Conservation (phyloP, 1,139 yeast species). For the Suhomyces chickasaworum region DNA sequence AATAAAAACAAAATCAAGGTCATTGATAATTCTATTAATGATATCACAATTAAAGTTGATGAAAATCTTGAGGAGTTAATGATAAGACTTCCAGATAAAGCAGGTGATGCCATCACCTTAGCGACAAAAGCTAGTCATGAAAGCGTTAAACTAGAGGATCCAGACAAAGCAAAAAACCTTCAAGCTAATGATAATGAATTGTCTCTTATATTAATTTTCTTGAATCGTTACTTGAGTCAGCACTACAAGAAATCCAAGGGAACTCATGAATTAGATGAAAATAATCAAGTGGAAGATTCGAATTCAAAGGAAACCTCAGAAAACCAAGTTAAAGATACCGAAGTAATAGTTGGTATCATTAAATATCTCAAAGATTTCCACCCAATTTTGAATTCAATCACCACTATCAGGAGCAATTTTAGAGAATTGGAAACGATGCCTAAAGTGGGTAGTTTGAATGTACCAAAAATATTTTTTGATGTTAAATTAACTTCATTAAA, state of each 20-base stretch:
- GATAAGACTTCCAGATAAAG: conserved; percentile 28
- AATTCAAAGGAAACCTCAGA: neutral
- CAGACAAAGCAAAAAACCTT: conserved; percentile 1
- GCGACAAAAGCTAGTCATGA: conserved; percentile 2
- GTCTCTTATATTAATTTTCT: conserved; percentile 27
- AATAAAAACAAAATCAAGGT: conserved; percentile 31
- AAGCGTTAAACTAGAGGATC: conserved; percentile 3
- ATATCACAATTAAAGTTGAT: conserved; percentile 34
- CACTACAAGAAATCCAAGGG: conserved; percentile 4
- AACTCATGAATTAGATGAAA: neutral
- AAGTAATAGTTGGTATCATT: conserved; percentile 33
- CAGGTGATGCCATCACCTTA: conserved; percentile 21
- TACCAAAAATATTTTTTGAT: conserved; percentile 37
- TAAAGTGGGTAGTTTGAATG: conserved; percentile 33
- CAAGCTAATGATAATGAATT: conserved; percentile 11
- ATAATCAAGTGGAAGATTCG: neutral
- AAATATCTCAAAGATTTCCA: conserved; percentile 35
- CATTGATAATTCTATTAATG: conserved; percentile 31
- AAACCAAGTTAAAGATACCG: neutral
- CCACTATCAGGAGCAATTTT: conserved; percentile 19
- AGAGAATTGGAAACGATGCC: conserved; percentile 12
- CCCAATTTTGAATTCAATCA: conserved; percentile 32
- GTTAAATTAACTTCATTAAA: conserved; percentile 36
- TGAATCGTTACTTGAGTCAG: conserved; percentile 28
- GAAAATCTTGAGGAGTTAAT: conserved; percentile 27